These are phyloP conservation scores for Camellia lanceoleosa DNA, from an alignment of 148 eudicot species.

Conservation along the genomic window DNA sequence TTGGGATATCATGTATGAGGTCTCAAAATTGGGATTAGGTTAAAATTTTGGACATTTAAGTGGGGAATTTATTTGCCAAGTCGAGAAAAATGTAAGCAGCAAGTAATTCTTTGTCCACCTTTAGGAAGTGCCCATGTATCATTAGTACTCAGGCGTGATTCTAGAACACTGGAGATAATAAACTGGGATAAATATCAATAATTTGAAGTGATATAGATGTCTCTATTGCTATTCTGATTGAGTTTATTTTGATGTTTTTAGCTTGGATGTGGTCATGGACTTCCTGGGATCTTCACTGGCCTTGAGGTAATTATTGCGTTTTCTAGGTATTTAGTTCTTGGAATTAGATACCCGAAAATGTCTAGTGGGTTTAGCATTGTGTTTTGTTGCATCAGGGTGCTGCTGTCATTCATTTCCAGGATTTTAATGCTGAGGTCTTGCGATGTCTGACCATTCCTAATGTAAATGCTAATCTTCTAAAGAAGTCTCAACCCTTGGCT, in stretches of 20 bases:
- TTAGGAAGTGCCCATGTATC: background rate
- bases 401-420: constrained; percentile 79
- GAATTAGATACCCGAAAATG: background rate
- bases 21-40: background rate
- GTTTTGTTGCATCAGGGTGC: constrained; percentile 60
- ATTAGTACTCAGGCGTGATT: background rate
- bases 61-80: background rate
- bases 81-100: background rate
- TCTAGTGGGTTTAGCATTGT: constrained; percentile 2
- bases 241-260: constrained; percentile 28
- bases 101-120: background rate
- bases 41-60: background rate
- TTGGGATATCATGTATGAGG: background rate
- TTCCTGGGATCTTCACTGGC: constrained; percentile 89
- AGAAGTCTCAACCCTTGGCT: constrained; percentile 18
- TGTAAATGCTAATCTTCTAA: constrained; percentile 55
- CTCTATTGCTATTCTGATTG: constrained; percentile 14
- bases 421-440: constrained; percentile 89
- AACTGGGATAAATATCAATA: background rate
- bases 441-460: constrained; percentile 82
- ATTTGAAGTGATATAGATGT: background rate
- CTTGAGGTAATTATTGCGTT: constrained; percentile 50
- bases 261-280: constrained; percentile 99
- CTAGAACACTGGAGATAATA: background rate
- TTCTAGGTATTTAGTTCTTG: constrained; percentile 7